Evolutionary conservation across 1,284 basidiomycete genomes (phyloP).

Genomic region (Papiliotrema flavescens): DNA sequence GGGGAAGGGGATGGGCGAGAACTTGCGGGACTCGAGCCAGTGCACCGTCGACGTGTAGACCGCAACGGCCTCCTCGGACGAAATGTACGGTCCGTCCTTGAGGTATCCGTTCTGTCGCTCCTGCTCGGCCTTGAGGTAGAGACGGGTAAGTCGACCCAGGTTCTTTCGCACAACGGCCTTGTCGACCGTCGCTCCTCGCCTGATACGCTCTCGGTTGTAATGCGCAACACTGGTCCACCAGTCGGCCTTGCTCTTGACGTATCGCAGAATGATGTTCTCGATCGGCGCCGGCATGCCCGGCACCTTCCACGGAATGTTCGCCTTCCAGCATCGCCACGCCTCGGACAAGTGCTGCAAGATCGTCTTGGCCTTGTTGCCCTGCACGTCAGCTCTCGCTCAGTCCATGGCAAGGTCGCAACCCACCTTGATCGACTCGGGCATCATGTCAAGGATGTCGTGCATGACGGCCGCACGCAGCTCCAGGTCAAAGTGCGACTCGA

Average conservation of each 20-base stretch:
- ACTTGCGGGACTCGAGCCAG: slow-evolving; percentile 94
- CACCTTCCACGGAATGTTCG: slow-evolving; percentile 69
- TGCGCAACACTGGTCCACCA: slow-evolving; percentile 93
- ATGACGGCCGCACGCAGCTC: slow-evolving; percentile 97
- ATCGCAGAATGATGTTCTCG: slow-evolving; percentile 97
- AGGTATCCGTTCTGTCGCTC: slow-evolving; percentile 95
- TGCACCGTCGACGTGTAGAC: slow-evolving; percentile 97
- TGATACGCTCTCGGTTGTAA: slow-evolving; percentile 57
- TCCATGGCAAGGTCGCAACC: neutral
- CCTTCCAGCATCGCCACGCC: slow-evolving; percentile 99
- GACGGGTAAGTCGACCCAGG: slow-evolving; percentile 55
- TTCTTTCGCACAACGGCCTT: slow-evolving; percentile 74
- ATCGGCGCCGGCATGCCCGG: slow-evolving; percentile 71
- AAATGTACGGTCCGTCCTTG: slow-evolving; percentile 96
- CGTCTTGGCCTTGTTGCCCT: slow-evolving; percentile 92
- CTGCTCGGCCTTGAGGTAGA: slow-evolving; percentile 96
- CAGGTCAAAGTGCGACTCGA: slow-evolving; percentile 97
- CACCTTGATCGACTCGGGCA: slow-evolving; percentile 98
- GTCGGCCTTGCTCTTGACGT: slow-evolving; percentile 99
- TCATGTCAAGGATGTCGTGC: slow-evolving; percentile 96
- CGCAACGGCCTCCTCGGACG: slow-evolving; percentile 93
- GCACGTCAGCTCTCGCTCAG: slow-evolving; percentile 2
- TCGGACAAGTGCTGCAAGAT: slow-evolving; percentile 96
- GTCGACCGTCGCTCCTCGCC: slow-evolving; percentile 91
- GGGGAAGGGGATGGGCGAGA: slow-evolving; percentile 94